phyloP scores from a whole-genome alignment of 2,329 filamentous ascomycete genomes.

The Xylariaceae sp. region DNA sequence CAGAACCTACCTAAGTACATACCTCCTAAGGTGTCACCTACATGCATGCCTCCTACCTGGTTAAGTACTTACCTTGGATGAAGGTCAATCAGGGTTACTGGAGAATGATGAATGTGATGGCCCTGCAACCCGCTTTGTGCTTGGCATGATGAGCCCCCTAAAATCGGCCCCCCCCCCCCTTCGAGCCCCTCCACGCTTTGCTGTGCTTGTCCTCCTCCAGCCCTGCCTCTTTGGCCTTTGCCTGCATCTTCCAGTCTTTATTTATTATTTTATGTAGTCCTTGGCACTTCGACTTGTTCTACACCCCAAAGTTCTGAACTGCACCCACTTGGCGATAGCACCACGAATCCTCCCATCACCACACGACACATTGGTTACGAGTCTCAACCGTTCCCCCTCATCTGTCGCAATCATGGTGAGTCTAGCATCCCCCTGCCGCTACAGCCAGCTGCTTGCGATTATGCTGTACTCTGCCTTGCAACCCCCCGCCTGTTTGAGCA shows the following conservation, averaged over 20 bases:
- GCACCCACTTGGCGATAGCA: slow-evolving; percentile 1
- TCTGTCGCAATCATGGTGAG: slow-evolving; percentile 10
- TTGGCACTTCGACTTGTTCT: neutral
- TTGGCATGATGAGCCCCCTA: slow-evolving; percentile 10
- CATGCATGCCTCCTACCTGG: no score
- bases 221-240: no score
- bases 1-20: no score
- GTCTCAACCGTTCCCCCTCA: neutral
- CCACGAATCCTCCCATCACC: slow-evolving; percentile 3
- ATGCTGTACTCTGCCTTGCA: slow-evolving; percentile 14
- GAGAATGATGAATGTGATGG: no score
- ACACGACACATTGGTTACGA: neutral
- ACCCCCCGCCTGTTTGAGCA: neutral
- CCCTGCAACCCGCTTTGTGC: no score
- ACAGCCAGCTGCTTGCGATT: no score
- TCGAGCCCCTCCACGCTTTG: neutral
- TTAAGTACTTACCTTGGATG: no score
- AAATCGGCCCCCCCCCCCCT: slow-evolving; percentile 5
- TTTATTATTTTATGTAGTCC: neutral
- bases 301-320: neutral
- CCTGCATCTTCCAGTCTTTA: neutral
- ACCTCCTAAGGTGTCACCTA: no score
- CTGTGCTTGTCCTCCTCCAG: neutral
- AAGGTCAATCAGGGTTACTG: no score
- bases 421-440: slow-evolving; percentile 2